Conservation (phyloP, 768 basidiomycete genomes). For the Kondoa malvinella region DNA sequence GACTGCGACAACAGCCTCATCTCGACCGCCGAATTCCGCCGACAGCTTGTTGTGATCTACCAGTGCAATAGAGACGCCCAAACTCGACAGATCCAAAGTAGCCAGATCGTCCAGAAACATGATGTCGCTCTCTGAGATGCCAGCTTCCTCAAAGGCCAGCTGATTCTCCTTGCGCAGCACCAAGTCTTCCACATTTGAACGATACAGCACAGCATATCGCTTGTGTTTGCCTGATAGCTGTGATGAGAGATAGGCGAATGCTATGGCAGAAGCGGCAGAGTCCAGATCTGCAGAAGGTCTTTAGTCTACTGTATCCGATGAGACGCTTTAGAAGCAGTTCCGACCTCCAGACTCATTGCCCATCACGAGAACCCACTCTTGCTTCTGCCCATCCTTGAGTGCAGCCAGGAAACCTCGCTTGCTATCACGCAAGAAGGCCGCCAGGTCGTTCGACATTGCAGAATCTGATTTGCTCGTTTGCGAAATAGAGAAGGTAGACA, state of each 20-base stretch:
- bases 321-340: slow-evolving; percentile 13
- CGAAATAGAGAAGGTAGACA: background rate
- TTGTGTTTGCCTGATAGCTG: slow-evolving; percentile 35
- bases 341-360: slow-evolving; percentile 95
- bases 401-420: slow-evolving; percentile 50
- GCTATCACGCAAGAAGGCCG: slow-evolving; percentile 35
- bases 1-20: slow-evolving; percentile 48
- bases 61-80: slow-evolving; percentile 50
- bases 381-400: slow-evolving; percentile 35
- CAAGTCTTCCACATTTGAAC: slow-evolving; percentile 52
- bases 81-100: slow-evolving; percentile 42
- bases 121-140: slow-evolving; percentile 39
- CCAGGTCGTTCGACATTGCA: background rate
- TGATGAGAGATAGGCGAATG: slow-evolving; percentile 59
- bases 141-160: slow-evolving; percentile 49
- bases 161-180: slow-evolving; percentile 71
- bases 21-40: slow-evolving; percentile 32
- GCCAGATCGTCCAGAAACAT: slow-evolving; percentile 45
- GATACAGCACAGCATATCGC: slow-evolving; percentile 52
- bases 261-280: slow-evolving; percentile 66
- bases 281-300: slow-evolving; percentile 54
- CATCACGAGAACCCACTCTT: slow-evolving; percentile 70
- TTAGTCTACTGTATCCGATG: too few species aligned
- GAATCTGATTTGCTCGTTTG: background rate
- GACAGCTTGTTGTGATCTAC: slow-evolving; percentile 68